Base-by-base conservation (phyloP, 306 rosid genomes). In the Oemleria cerasiformis region DNA sequence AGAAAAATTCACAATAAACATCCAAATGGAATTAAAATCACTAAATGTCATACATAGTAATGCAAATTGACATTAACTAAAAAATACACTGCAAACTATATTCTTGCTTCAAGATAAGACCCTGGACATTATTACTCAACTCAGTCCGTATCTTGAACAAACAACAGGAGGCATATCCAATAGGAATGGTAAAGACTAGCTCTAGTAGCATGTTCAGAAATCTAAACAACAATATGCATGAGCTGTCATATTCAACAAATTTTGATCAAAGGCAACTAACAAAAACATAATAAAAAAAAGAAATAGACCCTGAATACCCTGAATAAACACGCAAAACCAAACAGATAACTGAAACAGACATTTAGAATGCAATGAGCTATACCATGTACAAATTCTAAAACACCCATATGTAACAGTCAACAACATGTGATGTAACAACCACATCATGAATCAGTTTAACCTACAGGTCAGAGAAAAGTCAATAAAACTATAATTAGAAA, bases 401-500 rank as follows among this genome's bases (percentile, higher is more conserved):
- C 50, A 53, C 73, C 50, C 63, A 39, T 34, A 39, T 68, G 63
- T 34, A 53, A 38, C 44, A 68, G 14, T 15, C 19, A 49, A 12
- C 39, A 50, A 34, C 30, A 67, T 9, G 20, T 68, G 40, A 39
- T 55, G 15, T 23, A 55, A 15, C 15, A 40, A 69, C 17, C 0
- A 36, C 36, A 38, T 69, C 23, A n/a, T 41, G 20, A 69, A 21
- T 30, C 9, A 40, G 40, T 55, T 20, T 3, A 59, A 59, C 64
- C 64, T 8, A 59, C 64, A 59, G 8, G 19, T 59, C 16, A 42
- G 42, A 59, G 21, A 59, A 30, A 14, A 10, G 23, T 38, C 12
- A 56, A 59, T 14, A 34, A 16, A 34, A 34, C 42, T 34, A 34
- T 7, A 30, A 59, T 3, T 4, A 59, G 42, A 59, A 16, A 14